Evolutionary conservation across 176 grass and related monocot species (phyloP).

Genomic region (Hsuehochloa calcarea): DNA sequence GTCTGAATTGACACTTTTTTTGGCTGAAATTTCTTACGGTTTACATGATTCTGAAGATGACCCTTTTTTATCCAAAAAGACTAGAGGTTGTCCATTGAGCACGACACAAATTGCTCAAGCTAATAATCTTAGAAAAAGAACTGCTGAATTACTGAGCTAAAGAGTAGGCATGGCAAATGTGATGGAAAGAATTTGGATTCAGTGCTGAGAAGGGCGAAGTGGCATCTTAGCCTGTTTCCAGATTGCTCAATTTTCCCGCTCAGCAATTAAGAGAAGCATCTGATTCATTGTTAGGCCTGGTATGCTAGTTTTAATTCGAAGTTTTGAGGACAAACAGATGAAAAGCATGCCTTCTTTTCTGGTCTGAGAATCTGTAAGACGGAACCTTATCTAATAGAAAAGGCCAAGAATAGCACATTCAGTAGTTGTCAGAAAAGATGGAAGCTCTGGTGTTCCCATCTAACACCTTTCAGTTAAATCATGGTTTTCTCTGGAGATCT

Average conservation of each 20-base stretch:
- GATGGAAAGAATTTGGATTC: background rate
- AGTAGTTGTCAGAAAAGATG: slow-evolving; percentile 43
- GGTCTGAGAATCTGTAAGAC: slow-evolving; percentile 43
- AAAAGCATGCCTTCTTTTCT: slow-evolving; percentile 49
- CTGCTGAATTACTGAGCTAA: background rate
- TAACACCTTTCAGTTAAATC: background rate
- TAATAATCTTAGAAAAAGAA: background rate
- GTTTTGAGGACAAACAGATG: slow-evolving; percentile 23
- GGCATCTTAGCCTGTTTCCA: slow-evolving; percentile 10
- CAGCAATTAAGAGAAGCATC: slow-evolving; percentile 31
- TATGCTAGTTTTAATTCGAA: slow-evolving; percentile 33
- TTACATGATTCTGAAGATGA: slow-evolving; percentile 13
- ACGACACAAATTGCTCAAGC: background rate
- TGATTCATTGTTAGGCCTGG: slow-evolving; percentile 25
- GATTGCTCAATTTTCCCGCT: slow-evolving; percentile 16
- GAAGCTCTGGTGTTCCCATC: slow-evolving; percentile 23
- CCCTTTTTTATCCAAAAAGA: slow-evolving; percentile 26
- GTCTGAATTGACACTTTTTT: slow-evolving; percentile 16
- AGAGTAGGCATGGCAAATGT: background rate
- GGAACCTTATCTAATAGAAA: slow-evolving; percentile 52
- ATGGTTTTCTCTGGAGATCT: slow-evolving; percentile 5
- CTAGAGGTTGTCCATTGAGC: slow-evolving; percentile 1
- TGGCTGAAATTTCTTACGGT: background rate
- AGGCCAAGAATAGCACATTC: slow-evolving; percentile 53
- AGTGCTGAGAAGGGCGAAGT: background rate